Evolutionary conservation across 176 grass and related monocot species (phyloP).

Genomic region (Carex scoparia): DNA sequence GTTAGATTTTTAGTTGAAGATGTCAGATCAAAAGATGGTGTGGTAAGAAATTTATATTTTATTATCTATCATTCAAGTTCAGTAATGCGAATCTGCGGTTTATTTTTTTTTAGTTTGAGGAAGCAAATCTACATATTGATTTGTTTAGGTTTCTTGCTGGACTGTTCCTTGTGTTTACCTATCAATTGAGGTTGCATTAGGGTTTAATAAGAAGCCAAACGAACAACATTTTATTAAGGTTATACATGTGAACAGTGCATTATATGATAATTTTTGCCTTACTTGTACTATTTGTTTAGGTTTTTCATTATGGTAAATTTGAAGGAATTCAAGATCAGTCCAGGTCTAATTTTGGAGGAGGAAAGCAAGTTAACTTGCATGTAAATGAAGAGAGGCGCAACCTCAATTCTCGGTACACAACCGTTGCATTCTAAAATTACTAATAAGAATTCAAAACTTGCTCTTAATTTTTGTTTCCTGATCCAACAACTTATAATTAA

Average conservation of each 20-base stretch:
- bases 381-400: slow-evolving; percentile 43
- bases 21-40: slow-evolving; percentile 61
- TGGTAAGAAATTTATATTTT: slow-evolving; percentile 34
- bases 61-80: background rate
- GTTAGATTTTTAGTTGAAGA: slow-evolving; percentile 74
- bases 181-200: background rate
- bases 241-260: background rate
- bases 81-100: background rate
- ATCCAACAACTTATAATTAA: background rate
- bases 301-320: slow-evolving; percentile 83
- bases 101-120: background rate
- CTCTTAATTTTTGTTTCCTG: background rate
- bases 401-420: slow-evolving; percentile 68
- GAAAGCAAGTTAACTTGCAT: slow-evolving; percentile 46
- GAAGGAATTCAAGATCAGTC: slow-evolving; percentile 35
- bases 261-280: no score
- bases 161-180: background rate
- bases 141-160: background rate
- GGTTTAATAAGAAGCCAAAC: background rate
- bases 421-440: background rate
- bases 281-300: slow-evolving; percentile 27
- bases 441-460: background rate
- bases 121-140: background rate
- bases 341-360: slow-evolving; percentile 25
- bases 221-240: background rate